Evolutionary conservation across 2,329 filamentous ascomycete species (phyloP).

Genomic region (Monosporascus sp.): DNA sequence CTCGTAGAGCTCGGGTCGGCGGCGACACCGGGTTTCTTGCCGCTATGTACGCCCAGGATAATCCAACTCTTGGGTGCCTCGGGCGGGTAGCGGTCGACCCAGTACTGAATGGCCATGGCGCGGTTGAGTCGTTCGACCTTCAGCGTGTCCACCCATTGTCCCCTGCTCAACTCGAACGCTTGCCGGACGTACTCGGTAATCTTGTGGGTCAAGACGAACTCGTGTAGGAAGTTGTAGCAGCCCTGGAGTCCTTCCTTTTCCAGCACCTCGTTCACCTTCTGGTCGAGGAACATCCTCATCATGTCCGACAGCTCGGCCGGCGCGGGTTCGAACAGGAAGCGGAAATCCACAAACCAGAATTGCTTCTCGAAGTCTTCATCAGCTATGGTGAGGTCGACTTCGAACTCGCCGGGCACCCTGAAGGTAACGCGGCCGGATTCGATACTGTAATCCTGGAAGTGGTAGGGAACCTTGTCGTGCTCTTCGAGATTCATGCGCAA

Average conservation of each 20-base stretch:
- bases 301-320: conserved; percentile 55
- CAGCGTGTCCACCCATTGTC: conserved; percentile 73
- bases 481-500: conserved; percentile 83
- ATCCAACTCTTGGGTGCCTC: conserved; percentile 79
- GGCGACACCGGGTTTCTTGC: conserved; percentile 39
- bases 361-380: conserved; percentile 78
- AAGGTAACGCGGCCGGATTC: conserved; percentile 88
- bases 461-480: conserved; percentile 65
- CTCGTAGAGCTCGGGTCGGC: conserved; percentile 44
- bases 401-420: conserved; percentile 75
- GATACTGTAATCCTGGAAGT: conserved; percentile 73
- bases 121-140: conserved; percentile 76
- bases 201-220: conserved; percentile 85
- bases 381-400: conserved; percentile 86
- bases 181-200: conserved; percentile 77
- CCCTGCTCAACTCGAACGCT: conserved; percentile 61
- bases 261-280: conserved; percentile 66
- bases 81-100: conserved; percentile 57
- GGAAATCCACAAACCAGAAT: conserved; percentile 91
- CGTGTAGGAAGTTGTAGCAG: conserved; percentile 83
- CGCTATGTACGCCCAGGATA: conserved; percentile 74
- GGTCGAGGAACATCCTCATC: conserved; percentile 63
- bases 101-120: conserved; percentile 85
- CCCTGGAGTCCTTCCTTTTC: conserved; percentile 65
- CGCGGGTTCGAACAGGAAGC: conserved; percentile 73